A percentile compares a stretch with the other conserved stretches of the same genome.
These are phyloP conservation scores for Hypholoma fasciculare DNA, from an alignment of 768 basidiomycete species.

Conservation along the genomic window DNA sequence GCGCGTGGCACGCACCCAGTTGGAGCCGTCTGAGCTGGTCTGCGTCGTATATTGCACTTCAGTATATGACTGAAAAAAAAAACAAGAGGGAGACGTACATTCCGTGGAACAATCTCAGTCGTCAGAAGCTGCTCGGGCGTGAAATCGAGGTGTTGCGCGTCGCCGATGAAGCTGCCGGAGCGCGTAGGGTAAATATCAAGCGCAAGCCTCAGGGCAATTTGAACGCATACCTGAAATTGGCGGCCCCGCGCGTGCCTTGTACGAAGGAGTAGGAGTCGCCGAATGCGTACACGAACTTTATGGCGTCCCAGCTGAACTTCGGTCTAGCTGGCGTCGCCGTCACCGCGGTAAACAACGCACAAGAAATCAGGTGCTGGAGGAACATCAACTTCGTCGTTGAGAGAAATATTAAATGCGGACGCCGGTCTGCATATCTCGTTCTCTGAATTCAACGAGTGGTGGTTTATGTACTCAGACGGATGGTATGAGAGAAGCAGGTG, in stretches of 20 bases:
- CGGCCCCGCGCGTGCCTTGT: slow-evolving; percentile 43
- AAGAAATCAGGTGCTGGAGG: background rate
- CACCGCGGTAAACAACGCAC: background rate
- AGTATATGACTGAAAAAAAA: too few species aligned
- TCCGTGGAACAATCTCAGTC: slow-evolving; percentile 45
- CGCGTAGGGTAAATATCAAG: background rate
- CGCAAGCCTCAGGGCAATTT: background rate
- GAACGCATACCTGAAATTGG: slow-evolving; percentile 47
- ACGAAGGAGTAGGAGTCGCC: slow-evolving; percentile 61
- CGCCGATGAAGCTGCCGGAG: slow-evolving; percentile 46
- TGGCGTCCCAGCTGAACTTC: slow-evolving; percentile 41
- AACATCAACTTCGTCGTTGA: too few species aligned
- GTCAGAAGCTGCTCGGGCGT: slow-evolving; percentile 39
- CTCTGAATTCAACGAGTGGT: too few species aligned
- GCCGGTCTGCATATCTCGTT: too few species aligned
- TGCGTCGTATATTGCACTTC: slow-evolving; percentile 10
- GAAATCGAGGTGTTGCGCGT: slow-evolving; percentile 40
- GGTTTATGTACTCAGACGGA: too few species aligned
- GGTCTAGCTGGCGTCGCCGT: background rate
- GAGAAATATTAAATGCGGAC: too few species aligned
- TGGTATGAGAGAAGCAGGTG: too few species aligned
- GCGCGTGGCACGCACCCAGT: slow-evolving; percentile 37
- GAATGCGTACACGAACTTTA: slow-evolving; percentile 50
- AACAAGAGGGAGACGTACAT: slow-evolving; percentile 26
- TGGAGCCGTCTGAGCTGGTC: slow-evolving; percentile 57